Evolutionary conservation across 768 basidiomycete genomes (phyloP).

Genomic region (Sporobolomyces phaffii): DNA sequence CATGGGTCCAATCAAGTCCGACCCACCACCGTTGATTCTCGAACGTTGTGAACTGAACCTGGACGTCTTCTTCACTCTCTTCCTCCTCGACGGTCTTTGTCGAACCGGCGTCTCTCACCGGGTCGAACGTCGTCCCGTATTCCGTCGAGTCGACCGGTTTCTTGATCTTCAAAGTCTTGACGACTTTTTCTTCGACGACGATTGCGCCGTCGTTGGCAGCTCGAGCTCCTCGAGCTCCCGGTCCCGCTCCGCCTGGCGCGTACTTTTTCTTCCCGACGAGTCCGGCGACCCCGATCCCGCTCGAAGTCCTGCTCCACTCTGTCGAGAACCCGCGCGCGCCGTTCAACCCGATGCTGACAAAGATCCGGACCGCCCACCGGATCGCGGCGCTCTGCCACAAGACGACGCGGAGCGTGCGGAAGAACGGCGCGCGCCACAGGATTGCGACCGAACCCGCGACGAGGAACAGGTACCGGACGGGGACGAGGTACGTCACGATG

Average conservation of each 20-base stretch:
- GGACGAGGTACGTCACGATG: constrained; percentile 33
- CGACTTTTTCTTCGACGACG: constrained; percentile 25
- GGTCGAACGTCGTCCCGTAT: not conserved
- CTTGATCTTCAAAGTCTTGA: constrained; percentile 9
- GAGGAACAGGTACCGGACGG: constrained; percentile 38
- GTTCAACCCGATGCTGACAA: constrained; percentile 18
- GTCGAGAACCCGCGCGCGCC: constrained; percentile 17
- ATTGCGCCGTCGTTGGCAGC: not conserved
- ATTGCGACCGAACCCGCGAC: constrained; percentile 33
- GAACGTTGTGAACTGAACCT: constrained; percentile 47
- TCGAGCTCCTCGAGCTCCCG: too few relatives aligned
- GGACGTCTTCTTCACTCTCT: constrained; percentile 52
- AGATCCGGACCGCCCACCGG: constrained; percentile 18
- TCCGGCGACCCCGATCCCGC: constrained; percentile 26
- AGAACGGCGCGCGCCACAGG: constrained; percentile 40
- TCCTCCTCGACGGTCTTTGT: constrained; percentile 43
- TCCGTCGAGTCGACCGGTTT: not conserved
- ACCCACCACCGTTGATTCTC: constrained; percentile 50
- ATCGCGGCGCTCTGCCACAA: constrained; percentile 29
- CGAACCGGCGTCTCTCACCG: not conserved
- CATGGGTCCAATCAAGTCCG: constrained; percentile 51
- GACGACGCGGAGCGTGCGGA: constrained; percentile 22
- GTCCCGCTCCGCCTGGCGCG: not conserved
- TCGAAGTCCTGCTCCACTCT: constrained; percentile 25
- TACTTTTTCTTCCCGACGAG: constrained; percentile 14